Evolutionary conservation across 116 monocot genomes (phyloP).

Genomic region (Thalassia testudinum): DNA sequence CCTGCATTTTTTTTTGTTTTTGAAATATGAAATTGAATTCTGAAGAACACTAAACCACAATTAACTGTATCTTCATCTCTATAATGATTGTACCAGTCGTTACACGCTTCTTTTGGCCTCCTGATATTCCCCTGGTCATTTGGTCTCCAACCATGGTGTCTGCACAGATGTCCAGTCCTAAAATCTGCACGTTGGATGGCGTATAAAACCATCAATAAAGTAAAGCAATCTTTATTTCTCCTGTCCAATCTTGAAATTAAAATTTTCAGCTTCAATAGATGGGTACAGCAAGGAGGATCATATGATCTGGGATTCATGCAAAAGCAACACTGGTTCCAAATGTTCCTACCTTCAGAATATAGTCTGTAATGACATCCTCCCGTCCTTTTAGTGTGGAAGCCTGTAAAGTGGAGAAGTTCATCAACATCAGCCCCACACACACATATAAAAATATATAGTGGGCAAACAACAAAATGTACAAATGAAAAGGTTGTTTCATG

Average conservation of each 20-base stretch:
- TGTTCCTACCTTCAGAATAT: conserved; percentile 33
- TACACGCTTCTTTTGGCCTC: conserved; percentile 40
- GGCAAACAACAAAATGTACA: not conserved
- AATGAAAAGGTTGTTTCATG: not conserved
- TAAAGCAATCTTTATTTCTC: conserved; percentile 3
- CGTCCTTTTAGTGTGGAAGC: conserved; percentile 28
- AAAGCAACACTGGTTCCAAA: too few relatives aligned
- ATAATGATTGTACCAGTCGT: conserved; percentile 25
- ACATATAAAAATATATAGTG: not conserved
- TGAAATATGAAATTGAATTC: too few relatives aligned
- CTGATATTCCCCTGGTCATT: conserved; percentile 44
- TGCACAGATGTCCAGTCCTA: conserved; percentile 19
- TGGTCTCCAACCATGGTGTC: conserved; percentile 18
- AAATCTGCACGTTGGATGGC: conserved; percentile 9
- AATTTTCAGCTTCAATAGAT: conserved; percentile 1
- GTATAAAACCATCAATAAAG: not conserved
- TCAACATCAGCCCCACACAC: not conserved
- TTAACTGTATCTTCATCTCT: not conserved
- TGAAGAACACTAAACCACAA: not conserved
- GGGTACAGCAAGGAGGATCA: not conserved
- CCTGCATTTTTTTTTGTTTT: too few relatives aligned
- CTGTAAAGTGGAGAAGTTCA: conserved; percentile 8
- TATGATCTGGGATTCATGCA: too few relatives aligned
- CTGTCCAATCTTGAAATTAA: conserved; percentile 18
- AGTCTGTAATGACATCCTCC: conserved; percentile 39